Conservation (phyloP, 2,329 filamentous ascomycete species). For the Pyrenophora seminiperda region DNA sequence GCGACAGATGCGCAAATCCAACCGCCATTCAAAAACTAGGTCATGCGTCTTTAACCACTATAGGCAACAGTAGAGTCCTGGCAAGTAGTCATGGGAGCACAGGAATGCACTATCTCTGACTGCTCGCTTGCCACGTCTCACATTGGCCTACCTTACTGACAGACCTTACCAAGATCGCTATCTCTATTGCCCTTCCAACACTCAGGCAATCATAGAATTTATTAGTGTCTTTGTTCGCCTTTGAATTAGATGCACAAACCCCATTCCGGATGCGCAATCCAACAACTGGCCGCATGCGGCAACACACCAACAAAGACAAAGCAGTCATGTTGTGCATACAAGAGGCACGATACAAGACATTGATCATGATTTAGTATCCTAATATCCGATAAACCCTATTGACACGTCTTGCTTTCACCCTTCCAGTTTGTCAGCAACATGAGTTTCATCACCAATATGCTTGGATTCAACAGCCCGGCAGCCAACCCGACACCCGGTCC, state of each 20-base stretch:
- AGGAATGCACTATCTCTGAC: neutral
- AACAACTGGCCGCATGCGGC: slow-evolving; percentile 13
- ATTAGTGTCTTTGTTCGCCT: neutral
- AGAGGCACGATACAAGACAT: neutral
- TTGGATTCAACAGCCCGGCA: neutral
- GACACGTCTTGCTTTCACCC: neutral
- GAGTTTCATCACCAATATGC: neutral
- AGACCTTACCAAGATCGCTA: too few species aligned
- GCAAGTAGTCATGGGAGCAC: too few species aligned
- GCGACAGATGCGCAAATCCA: too few species aligned
- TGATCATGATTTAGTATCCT: neutral
- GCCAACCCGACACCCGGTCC: neutral
- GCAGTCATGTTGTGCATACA: slow-evolving; percentile 1
- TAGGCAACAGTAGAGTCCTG: too few species aligned
- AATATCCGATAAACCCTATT: too few species aligned
- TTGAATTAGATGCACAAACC: neutral
- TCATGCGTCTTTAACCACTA: too few species aligned
- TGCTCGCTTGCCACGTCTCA: neutral
- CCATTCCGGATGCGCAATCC: neutral
- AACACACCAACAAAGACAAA: slow-evolving; percentile 14
- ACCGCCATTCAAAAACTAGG: too few species aligned
- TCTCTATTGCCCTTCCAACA: neutral
- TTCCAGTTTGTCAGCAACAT: neutral
- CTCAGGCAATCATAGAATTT: neutral
- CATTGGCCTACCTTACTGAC: neutral